These are phyloP conservation scores for Carex sylvatica DNA, from an alignment of 202 grass and related monocot species.

Conservation along the genomic window DNA sequence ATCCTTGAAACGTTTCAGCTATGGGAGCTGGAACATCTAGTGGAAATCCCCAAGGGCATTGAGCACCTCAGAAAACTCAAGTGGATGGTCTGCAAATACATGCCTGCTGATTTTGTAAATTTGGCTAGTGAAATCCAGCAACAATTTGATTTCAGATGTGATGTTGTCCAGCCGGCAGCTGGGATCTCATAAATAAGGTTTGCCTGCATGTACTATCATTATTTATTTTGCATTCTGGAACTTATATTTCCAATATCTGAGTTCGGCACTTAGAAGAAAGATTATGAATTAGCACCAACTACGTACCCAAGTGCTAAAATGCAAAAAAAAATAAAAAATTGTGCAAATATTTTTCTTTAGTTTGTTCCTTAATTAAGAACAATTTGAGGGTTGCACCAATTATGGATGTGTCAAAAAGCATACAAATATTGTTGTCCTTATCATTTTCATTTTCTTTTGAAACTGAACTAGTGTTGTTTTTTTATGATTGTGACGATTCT, in stretches of 20 bases:
- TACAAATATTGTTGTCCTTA: no score
- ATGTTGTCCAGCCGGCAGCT: not conserved
- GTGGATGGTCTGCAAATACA: not conserved
- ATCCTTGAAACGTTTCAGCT: constrained; percentile 31
- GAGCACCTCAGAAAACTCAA: constrained; percentile 22
- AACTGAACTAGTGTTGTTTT: no score
- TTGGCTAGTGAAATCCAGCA: not conserved
- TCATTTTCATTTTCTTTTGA: no score
- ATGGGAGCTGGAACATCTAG: not conserved
- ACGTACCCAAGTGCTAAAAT: not conserved
- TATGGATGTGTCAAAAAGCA: no score
- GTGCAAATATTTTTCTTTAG: no score
- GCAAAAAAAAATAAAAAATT: not conserved
- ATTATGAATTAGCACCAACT: not conserved
- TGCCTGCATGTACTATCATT: not conserved
- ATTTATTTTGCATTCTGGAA: not conserved
- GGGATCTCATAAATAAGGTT: not conserved
- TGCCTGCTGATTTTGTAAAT: not conserved
- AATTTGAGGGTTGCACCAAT: no score
- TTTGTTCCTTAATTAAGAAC: no score
- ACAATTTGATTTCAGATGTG: not conserved
- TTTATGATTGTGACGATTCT: no score
- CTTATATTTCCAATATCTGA: not conserved
- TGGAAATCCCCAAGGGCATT: constrained; percentile 42
- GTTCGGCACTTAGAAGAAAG: not conserved